These are phyloP conservation scores for Tuber umbilicatum DNA, from an alignment of 495 filamentous ascomycete genomes.

Conservation along the genomic window DNA sequence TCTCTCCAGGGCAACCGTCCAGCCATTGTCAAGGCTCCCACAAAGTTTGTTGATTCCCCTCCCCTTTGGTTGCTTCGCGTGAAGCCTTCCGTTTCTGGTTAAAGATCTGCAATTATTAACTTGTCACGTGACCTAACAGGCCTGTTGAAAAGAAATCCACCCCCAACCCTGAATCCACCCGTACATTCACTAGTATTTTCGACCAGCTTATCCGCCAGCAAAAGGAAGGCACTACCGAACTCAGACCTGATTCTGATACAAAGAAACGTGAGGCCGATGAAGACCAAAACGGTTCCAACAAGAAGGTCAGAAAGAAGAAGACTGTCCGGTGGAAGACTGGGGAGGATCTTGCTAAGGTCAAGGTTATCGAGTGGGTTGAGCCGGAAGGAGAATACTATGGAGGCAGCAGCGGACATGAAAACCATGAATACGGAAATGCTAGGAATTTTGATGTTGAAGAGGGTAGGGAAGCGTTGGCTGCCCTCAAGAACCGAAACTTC, in stretches of 20 bases:
- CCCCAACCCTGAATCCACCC: conserved; percentile 19
- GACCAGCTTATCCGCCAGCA: conserved; percentile 39
- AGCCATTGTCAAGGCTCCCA: conserved; percentile 34
- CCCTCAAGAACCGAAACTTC: conserved; percentile 41
- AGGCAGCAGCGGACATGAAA: conserved; percentile 38
- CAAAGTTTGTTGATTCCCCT: conserved; percentile 39
- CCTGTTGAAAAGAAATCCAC: conserved; percentile 35
- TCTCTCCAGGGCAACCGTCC: conserved; percentile 37
- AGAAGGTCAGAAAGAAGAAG: conserved; percentile 43
- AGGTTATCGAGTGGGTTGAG: conserved; percentile 41
- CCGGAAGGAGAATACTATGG: conserved; percentile 43
- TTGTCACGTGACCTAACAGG: conserved; percentile 39
- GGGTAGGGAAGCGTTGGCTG: conserved; percentile 39
- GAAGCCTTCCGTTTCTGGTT: conserved; percentile 23
- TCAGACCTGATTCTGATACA: conserved; percentile 31
- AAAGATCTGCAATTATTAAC: conserved; percentile 33
- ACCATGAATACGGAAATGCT: conserved; percentile 39
- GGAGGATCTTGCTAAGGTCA: conserved; percentile 38
- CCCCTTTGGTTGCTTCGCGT: conserved; percentile 26
- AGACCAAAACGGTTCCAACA: conserved; percentile 37
- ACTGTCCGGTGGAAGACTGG: conserved; percentile 42
- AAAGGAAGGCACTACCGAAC: conserved; percentile 35
- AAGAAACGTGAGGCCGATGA: conserved; percentile 38
- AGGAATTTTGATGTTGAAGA: conserved; percentile 41
- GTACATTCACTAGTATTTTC: conserved; percentile 41